Evolutionary conservation across 345 rosid genomes (phyloP).

Genomic region (Hevea brasiliensis): DNA sequence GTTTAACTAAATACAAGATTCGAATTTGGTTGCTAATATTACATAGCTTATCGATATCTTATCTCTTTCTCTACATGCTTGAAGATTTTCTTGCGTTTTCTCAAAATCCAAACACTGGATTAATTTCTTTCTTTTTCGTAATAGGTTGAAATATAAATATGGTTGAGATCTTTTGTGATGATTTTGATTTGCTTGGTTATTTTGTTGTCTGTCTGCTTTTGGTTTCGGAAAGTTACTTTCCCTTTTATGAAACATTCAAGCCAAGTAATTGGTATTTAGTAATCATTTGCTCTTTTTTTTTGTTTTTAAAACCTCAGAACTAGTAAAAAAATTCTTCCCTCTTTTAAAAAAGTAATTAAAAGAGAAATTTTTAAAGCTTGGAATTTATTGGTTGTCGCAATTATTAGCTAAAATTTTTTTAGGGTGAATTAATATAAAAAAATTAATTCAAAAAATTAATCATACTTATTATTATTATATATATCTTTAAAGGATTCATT

Average conservation of each 20-base stretch:
- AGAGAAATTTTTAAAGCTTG: neutral
- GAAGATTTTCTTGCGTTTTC: neutral
- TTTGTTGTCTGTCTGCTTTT: neutral
- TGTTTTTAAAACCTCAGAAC: conserved; percentile 18
- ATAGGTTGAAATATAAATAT: neutral
- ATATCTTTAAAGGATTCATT: no score
- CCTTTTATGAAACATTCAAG: conserved; percentile 12
- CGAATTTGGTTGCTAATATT: neutral
- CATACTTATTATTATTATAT: no score
- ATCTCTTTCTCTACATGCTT: neutral
- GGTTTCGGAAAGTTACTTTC: conserved; percentile 5
- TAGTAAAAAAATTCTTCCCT: conserved; percentile 19
- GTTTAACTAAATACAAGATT: neutral
- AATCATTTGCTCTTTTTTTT: neutral
- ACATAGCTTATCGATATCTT: no score
- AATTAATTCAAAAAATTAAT: no score
- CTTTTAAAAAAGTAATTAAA: neutral
- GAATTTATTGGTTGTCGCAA: neutral
- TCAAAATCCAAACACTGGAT: neutral
- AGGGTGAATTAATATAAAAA: no score
- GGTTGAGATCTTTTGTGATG: neutral
- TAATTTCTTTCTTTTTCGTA: neutral
- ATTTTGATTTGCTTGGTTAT: neutral
- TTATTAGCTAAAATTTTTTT: no score
- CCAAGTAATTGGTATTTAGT: neutral